Evolutionary conservation across 805 yeast genomes (phyloP), one percentile per base, ranked within the genome.

Genomic region (Yarrowia keelungensis): DNA sequence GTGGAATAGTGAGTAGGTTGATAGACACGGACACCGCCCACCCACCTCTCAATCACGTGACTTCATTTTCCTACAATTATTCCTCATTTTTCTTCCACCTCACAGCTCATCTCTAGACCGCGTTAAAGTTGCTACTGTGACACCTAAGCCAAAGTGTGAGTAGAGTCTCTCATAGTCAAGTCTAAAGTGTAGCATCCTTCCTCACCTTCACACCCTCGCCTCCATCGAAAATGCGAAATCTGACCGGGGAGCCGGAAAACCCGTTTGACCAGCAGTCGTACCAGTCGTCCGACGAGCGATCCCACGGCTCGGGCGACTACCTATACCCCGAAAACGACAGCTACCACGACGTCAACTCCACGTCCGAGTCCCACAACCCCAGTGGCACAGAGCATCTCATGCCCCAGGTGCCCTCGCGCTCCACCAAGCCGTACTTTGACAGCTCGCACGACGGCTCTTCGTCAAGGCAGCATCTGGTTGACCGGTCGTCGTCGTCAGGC

Each of bases 261-360:
- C 67, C 67, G 56, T 62, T 62, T 39, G 67, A 62, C 56, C 67
- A 62, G 47, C 54, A 62, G 38, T 62, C 67, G 39, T 62, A 62
- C 56, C 56, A 39, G 54, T 62, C 67, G 43, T 62, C 67, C 11
- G 67, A 62, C 56, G 56, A 62, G 32, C 65, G 65, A 1, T 47
- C 56, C 5, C 54, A 62, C 54, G 67, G 67, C 47, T 62, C 67
- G n/a, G 67, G 67, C 7, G 67, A 62, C 45, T 62, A 47, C 15
- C 8, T 62, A 14, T 62, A 62, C 56, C 67, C 67, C 38, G 47
- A 41, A 35, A 38, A 47, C 46, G 67, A 62, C 56, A 26, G 41
- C 38, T 47, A 62, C 32, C 35, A 49, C 15, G 67, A 49, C 39
- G 46, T 53, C 8, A 51, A 26, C 42, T 14, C 19, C 36, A 56